Evolutionary conservation across 2,329 filamentous ascomycete species (phyloP).

Genomic region (Penicillium sp.): DNA sequence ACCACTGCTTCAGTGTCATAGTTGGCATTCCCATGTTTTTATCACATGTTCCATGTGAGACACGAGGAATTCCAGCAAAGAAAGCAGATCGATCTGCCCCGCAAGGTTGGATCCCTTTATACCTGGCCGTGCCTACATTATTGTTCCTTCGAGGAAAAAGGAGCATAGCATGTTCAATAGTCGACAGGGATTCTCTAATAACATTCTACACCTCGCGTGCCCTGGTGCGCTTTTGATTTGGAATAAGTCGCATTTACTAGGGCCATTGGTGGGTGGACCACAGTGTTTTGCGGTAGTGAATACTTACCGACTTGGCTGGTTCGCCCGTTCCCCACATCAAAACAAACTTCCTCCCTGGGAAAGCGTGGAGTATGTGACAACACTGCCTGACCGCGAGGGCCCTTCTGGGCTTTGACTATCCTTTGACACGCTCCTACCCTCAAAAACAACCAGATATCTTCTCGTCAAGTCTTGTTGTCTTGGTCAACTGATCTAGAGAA

Average conservation of each 20-base stretch:
- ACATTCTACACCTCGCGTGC: background rate
- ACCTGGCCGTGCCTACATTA: slow-evolving; percentile 14
- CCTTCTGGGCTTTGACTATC: slow-evolving; percentile 4
- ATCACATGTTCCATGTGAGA: slow-evolving; percentile 23
- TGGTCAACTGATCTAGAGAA: background rate
- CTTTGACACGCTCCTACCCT: background rate
- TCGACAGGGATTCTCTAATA: background rate
- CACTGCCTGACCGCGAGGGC: background rate
- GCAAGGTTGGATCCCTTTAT: slow-evolving; percentile 17
- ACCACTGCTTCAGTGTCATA: background rate
- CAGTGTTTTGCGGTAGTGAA: slow-evolving; percentile 9
- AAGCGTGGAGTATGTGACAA: slow-evolving; percentile 30
- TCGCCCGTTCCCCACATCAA: slow-evolving; percentile 12
- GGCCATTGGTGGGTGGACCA: background rate
- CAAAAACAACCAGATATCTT: background rate
- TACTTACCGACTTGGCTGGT: slow-evolving; percentile 8
- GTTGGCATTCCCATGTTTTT: slow-evolving; percentile 5
- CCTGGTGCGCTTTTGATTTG: background rate
- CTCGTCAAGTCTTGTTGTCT: background rate
- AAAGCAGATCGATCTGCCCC: slow-evolving; percentile 10
- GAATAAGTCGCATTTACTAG: background rate
- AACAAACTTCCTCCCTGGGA: slow-evolving; percentile 32
- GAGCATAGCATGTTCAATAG: slow-evolving; percentile 15
- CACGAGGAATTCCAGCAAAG: slow-evolving; percentile 17
- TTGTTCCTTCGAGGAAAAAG: background rate